Evolutionary conservation across 495 filamentous ascomycete species (phyloP).

Genomic region (Trichocladium antarcticum): DNA sequence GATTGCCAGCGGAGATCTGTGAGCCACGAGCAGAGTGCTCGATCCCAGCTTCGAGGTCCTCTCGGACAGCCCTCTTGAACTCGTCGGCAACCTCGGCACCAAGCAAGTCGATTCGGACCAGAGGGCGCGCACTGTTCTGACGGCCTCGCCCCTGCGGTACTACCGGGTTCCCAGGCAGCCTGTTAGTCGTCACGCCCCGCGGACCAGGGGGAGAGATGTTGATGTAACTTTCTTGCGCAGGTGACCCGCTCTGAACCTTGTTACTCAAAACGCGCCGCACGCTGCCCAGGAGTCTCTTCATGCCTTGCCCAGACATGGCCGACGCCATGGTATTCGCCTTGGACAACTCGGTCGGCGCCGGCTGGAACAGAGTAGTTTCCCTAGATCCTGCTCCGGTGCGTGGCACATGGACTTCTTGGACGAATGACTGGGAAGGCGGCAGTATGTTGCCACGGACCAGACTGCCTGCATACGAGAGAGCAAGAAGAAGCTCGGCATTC

Average conservation of each 20-base stretch:
- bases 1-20: conserved; percentile 2
- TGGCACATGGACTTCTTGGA: conserved; percentile 58
- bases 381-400: conserved; percentile 35
- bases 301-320: conserved; percentile 50
- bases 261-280: conserved; percentile 80
- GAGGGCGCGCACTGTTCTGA: conserved; percentile 31
- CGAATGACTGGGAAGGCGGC: conserved; percentile 64
- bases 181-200: conserved; percentile 39
- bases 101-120: conserved; percentile 60
- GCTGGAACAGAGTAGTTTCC: conserved; percentile 42
- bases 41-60: conserved; percentile 40
- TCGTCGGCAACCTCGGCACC: conserved; percentile 67
- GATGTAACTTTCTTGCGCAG: conserved; percentile 37
- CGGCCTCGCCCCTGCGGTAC: conserved; percentile 42
- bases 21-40: conserved; percentile 17
- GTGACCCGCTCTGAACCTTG: conserved; percentile 40
- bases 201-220: conserved; percentile 43
- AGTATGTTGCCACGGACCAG: conserved; percentile 74
- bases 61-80: conserved; percentile 53
- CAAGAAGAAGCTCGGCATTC: conserved; percentile 47
- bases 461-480: conserved; percentile 62
- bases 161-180: conserved; percentile 43
- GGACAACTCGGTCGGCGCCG: conserved; percentile 20
- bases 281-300: conserved; percentile 77
- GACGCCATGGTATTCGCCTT: conserved; percentile 37